Conservation (phyloP, 805 yeast genomes). For the Torulaspora microellipsoides region DNA sequence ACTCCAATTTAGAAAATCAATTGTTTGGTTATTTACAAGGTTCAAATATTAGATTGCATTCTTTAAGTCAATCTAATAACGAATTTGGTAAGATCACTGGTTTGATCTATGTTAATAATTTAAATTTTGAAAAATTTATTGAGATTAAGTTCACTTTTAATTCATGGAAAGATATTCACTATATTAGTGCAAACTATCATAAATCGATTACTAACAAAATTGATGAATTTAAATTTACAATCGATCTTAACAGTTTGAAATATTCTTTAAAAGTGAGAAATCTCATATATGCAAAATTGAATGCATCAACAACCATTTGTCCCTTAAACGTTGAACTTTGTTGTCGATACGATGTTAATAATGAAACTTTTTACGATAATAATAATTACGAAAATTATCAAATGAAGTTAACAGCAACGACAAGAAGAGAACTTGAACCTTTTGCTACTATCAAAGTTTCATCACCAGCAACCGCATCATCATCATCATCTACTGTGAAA, state of each 20-base stretch:
- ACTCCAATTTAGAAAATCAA: constrained; percentile 13
- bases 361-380: constrained; percentile 35
- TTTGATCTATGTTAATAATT: constrained; percentile 28
- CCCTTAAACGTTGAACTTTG: constrained; percentile 28
- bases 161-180: constrained; percentile 33
- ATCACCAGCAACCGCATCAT: not conserved
- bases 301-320: constrained; percentile 11
- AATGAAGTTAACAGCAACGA: constrained; percentile 17
- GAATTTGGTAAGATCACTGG: constrained; percentile 24
- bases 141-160: constrained; percentile 34
- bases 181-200: constrained; percentile 25
- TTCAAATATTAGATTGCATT: constrained; percentile 24
- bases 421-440: constrained; percentile 1
- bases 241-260: constrained; percentile 28
- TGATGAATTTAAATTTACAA: constrained; percentile 32
- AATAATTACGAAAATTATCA: constrained; percentile 34
- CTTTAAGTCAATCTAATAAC: constrained; percentile 13
- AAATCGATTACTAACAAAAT: constrained; percentile 24
- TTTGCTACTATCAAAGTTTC: too few relatives aligned
- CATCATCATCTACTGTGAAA: too few relatives aligned
- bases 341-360: constrained; percentile 33
- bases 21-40: constrained; percentile 20
- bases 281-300: constrained; percentile 16
- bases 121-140: constrained; percentile 33
- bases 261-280: constrained; percentile 26